Conservation (phyloP, 1,139 yeast genomes). For the Pneumocystis sp. region DNA sequence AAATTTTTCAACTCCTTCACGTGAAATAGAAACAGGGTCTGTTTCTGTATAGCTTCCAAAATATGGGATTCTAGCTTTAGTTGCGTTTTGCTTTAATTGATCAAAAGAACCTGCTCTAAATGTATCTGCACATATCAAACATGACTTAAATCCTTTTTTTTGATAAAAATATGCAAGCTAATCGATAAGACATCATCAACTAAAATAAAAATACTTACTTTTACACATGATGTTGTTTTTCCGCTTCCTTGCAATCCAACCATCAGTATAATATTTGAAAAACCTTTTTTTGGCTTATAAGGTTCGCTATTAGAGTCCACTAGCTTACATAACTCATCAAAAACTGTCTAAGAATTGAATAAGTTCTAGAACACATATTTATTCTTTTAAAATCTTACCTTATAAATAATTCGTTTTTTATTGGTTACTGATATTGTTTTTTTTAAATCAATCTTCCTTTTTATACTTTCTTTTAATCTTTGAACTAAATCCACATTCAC, state of each 20-base stretch:
- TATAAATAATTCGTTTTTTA: slow-evolving; percentile 69
- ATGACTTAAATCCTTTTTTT: slow-evolving; percentile 85
- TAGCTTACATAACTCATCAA: slow-evolving; percentile 74
- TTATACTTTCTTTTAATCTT: slow-evolving; percentile 58
- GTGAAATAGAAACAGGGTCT: slow-evolving; percentile 85
- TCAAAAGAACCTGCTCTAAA: slow-evolving; percentile 99
- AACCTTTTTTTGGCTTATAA: slow-evolving; percentile 74
- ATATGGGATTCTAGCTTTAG: slow-evolving; percentile 84
- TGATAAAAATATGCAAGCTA: slow-evolving; percentile 78
- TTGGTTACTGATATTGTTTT: slow-evolving; percentile 38
- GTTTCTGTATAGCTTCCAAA: slow-evolving; percentile 92
- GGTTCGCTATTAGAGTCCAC: slow-evolving; percentile 57
- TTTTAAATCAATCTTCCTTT: slow-evolving; percentile 38
- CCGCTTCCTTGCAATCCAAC: slow-evolving; percentile 99
- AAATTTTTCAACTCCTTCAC: slow-evolving; percentile 83
- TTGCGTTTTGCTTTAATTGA: slow-evolving; percentile 93
- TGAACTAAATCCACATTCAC: slow-evolving; percentile 79
- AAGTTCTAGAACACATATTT: neutral
- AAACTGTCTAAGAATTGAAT: slow-evolving; percentile 39
- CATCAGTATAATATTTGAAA: slow-evolving; percentile 72
- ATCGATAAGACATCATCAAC: neutral
- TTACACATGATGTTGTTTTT: slow-evolving; percentile 94
- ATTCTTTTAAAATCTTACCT: slow-evolving; percentile 19
- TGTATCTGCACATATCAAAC: slow-evolving; percentile 96
- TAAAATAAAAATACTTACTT: slow-evolving; percentile 20